These are phyloP conservation scores for Picochlorum sp. DNA, from an alignment of 139 green algal genomes.

Conservation along the genomic window DNA sequence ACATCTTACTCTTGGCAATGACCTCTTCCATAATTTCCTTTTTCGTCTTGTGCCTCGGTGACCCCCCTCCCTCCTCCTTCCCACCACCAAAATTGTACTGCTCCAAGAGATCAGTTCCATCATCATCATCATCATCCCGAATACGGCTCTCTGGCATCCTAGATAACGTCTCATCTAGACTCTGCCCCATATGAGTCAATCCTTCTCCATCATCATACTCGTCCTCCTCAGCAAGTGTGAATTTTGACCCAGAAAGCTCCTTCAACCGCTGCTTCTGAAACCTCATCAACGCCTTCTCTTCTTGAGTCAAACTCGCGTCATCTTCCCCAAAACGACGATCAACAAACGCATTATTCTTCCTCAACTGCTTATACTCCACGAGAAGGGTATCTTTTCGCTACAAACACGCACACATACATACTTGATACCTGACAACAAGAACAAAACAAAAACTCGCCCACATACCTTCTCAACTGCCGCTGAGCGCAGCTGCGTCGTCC, in stretches of 20 bases:
- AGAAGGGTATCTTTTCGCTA: slow-evolving; percentile 85
- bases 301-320: slow-evolving; percentile 61
- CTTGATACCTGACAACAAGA: too few relatives aligned
- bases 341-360: slow-evolving; percentile 85
- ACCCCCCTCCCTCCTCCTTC: neutral
- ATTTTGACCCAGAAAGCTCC: slow-evolving; percentile 48
- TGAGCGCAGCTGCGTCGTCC: slow-evolving; percentile 19
- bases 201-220: slow-evolving; percentile 27
- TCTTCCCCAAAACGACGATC: slow-evolving; percentile 90
- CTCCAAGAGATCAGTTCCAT: slow-evolving; percentile 39
- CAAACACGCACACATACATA: neutral
- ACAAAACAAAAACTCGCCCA: neutral
- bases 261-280: slow-evolving; percentile 71
- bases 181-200: slow-evolving; percentile 54
- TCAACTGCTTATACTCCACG: slow-evolving; percentile 79
- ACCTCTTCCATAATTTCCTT: slow-evolving; percentile 96
- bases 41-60: slow-evolving; percentile 17
- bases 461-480: slow-evolving; percentile 38
- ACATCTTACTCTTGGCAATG: slow-evolving; percentile 88
- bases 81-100: slow-evolving; percentile 36
- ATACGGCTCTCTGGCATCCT: slow-evolving; percentile 3
- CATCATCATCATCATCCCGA: slow-evolving; percentile 23
- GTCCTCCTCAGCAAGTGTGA: slow-evolving; percentile 62
- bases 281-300: slow-evolving; percentile 73
- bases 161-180: slow-evolving; percentile 26